Base-by-base conservation (phyloP, 2,329 filamentous ascomycete species). In the Curvularia eragrostidis region DNA sequence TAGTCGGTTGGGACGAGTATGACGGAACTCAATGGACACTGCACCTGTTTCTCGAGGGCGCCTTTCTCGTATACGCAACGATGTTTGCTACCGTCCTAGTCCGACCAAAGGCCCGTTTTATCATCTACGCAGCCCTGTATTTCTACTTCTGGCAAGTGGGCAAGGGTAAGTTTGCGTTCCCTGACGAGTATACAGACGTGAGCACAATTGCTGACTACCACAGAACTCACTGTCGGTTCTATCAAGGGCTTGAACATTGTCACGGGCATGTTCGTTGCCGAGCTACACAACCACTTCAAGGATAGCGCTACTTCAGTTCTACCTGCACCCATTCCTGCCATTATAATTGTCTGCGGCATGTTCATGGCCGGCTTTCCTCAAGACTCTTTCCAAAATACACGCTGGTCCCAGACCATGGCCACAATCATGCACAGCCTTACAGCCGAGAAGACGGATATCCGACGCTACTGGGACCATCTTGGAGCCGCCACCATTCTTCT, bases 301-400 rank as follows among this genome's bases (percentile, higher is more conserved):
- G 81, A 83, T 62, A 79, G 78, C 48, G 79, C 83, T 19, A 83
- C 80, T 62, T 77, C 82, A 9, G 65, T 77, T 46, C 77, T 78
- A 28, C 80, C 80, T 28, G 78, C 81, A n/a, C 80, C 80, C 21
- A 69, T 87, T 10, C 81, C 84, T 15, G 77, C 78, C 38, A 59
- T 83, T 6, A 77, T 86, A 64, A 77, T 86, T 32, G 48, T 83
- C 6, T 58, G 83, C 3, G 85, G 86, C 49, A 78, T 87, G 51
- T 81, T 84, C 58, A 74, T 89, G 52, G 85, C 84, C 41, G 87
- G 86, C 0, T 87, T 83, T 62, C 87, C 87, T 0, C 84, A 87
- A 67, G 79, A 82, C 43, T 81, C 83, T 52, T 77, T 80, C 0
- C 80, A 85, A 54, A 83, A 82, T 73, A 77, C 81, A 19, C 72